Evolutionary conservation across 805 yeast genomes (phyloP), one percentile per base, ranked within the genome.

Genomic region (Schizosaccharomyces octosporus): DNA sequence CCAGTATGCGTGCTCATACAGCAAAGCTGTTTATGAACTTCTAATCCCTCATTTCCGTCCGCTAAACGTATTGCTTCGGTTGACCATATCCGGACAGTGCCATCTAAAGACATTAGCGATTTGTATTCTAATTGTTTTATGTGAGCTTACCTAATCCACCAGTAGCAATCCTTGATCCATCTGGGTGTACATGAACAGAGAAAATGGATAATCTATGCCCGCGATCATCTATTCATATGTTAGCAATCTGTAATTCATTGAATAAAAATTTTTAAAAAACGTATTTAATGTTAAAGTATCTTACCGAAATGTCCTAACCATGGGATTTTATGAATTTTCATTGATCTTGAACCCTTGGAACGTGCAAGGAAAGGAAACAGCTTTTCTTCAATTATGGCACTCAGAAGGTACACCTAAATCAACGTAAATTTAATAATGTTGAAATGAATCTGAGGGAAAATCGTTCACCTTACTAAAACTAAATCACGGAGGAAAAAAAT

Each of bases 1-100:
- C 98, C 99, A 27, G 93, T 87, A 69, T 93, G 98, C 62, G 96
- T 79, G 48, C 93, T 83, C 95, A 93, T 87, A 32, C 93, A 83
- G 63, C 95, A 87, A 19, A 89, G 71, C 3, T 95, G 95, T 36
- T 67, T 61, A 15, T 69, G 69, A 1, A 63, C 62, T 5, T 45
- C 32, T 17, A 48, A 43, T 7, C 32, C 55, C 13, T 59, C 64
- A 41, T 48, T 60, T 45, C 27, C 51, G 51, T 45, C 27, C 24
- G 21, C 51, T 45, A 19, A n/a, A 45, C 51, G 51, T 11, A 57
- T 27, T 63, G 90, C 85, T 63, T 84, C 85, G 0, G 93, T 83
- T 63, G 89, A 78, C 98, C 98, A 90, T 58, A 90, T 84, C 64
- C 90, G 79, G 55, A 93, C 87, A 66, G 87, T 87, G 0, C 97